Evolutionary conservation across 331 rosid species (phyloP).

Genomic region (Spiraea crenata): DNA sequence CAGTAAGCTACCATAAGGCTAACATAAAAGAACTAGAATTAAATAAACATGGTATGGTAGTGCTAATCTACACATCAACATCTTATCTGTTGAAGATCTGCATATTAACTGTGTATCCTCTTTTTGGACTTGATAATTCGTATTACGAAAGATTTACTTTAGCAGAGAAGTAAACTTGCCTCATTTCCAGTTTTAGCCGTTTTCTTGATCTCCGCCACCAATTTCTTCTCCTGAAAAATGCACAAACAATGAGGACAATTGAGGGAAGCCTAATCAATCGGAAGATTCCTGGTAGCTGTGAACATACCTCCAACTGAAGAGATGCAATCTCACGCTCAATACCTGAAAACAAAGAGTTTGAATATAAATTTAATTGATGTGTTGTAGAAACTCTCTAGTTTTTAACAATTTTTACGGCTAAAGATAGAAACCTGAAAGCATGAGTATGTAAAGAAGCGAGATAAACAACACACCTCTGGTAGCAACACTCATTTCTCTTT

Average conservation of each 20-base stretch:
- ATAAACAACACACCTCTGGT: slow-evolving; percentile 62
- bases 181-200: slow-evolving; percentile 91
- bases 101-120: not conserved
- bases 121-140: too few relatives aligned
- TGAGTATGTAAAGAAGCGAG: not conserved
- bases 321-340: slow-evolving; percentile 88
- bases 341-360: slow-evolving; percentile 39
- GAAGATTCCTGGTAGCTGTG: slow-evolving; percentile 13
- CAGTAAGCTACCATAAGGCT: not conserved
- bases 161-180: slow-evolving; percentile 34
- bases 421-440: not conserved
- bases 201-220: slow-evolving; percentile 91
- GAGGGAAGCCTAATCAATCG: slow-evolving; percentile 9
- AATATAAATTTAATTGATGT: not conserved
- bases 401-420: not conserved
- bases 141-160: not conserved
- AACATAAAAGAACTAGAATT: not conserved
- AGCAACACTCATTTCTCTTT: slow-evolving; percentile 92
- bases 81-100: too few relatives aligned
- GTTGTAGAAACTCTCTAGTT: not conserved
- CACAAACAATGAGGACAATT: slow-evolving; percentile 19
- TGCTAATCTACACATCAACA: not conserved
- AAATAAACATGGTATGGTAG: not conserved
- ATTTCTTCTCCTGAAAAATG: slow-evolving; percentile 72
- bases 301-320: slow-evolving; percentile 81